Conservation (phyloP, 164 flowering plant genomes). For the Cinnamomum micranthum region DNA sequence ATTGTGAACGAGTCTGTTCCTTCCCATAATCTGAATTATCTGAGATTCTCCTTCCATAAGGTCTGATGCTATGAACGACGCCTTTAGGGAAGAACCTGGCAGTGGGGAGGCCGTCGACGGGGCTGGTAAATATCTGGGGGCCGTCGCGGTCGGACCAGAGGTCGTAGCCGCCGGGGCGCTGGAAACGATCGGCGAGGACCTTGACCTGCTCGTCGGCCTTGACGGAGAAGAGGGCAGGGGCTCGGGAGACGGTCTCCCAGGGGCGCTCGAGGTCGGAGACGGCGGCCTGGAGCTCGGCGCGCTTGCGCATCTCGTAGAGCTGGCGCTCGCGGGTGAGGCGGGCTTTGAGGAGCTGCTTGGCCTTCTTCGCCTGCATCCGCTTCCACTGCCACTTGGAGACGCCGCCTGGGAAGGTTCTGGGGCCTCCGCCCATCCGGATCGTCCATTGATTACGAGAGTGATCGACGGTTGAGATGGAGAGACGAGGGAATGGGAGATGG, state of each 20-base stretch:
- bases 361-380: conserved; percentile 81
- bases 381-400: conserved; percentile 95
- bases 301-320: conserved; percentile 85
- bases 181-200: conserved; percentile 81
- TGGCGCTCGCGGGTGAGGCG: conserved; percentile 76
- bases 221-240: conserved; percentile 66
- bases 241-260: conserved; percentile 68
- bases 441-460: conserved; percentile 12
- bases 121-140: conserved; percentile 58
- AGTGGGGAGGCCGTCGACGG: conserved; percentile 49
- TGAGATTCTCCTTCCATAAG: conserved; percentile 29
- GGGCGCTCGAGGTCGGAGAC: conserved; percentile 87
- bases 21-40: background rate
- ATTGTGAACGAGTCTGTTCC: background rate
- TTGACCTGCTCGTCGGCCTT: conserved; percentile 78
- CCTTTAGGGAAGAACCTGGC: conserved; percentile 86
- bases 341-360: conserved; percentile 83
- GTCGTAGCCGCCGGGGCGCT: conserved; percentile 78
- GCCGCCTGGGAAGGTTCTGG: conserved; percentile 87
- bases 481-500: background rate
- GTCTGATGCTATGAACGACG: conserved; percentile 72
- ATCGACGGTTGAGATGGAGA: conserved; percentile 7
- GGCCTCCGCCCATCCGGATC: conserved; percentile 89
- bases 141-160: conserved; percentile 84
- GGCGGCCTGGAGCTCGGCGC: conserved; percentile 83